These are phyloP conservation scores for Coprinellus micaceus DNA, from an alignment of 768 basidiomycete species.

Conservation along the genomic window DNA sequence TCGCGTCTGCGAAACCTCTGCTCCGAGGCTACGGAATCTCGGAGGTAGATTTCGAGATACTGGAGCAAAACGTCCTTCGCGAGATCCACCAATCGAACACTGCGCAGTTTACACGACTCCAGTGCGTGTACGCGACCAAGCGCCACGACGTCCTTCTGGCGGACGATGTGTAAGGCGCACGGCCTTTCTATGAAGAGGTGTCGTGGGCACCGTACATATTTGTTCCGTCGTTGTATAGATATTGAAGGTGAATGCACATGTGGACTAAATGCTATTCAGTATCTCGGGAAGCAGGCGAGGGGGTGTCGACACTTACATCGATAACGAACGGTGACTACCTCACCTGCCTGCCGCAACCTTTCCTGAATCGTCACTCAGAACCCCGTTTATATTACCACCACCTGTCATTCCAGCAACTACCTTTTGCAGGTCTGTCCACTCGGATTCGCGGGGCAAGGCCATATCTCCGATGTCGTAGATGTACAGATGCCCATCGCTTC, in stretches of 20 bases:
- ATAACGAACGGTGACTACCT: too few species aligned
- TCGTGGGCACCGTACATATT: too few species aligned
- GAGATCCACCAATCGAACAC: slow-evolving; percentile 6
- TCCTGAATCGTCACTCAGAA: slow-evolving; percentile 27
- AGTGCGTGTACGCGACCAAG: slow-evolving; percentile 7
- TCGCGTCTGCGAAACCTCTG: slow-evolving; percentile 69
- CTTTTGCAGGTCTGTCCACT: slow-evolving; percentile 93
- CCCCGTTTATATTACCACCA: slow-evolving; percentile 47
- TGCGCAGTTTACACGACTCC: slow-evolving; percentile 4
- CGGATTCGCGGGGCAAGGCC: slow-evolving; percentile 81
- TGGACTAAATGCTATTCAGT: too few species aligned
- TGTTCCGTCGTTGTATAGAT: too few species aligned
- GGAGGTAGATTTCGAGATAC: slow-evolving; percentile 20
- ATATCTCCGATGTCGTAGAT: slow-evolving; percentile 94
- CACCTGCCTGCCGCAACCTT: slow-evolving; percentile 31
- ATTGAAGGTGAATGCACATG: too few species aligned
- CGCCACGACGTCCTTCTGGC: background rate
- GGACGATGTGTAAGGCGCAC: too few species aligned
- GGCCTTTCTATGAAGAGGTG: too few species aligned
- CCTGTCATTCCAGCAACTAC: slow-evolving; percentile 72
- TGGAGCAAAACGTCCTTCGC: slow-evolving; percentile 5
- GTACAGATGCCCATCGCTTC: slow-evolving; percentile 89
- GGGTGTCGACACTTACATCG: too few species aligned
- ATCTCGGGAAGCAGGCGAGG: too few species aligned
- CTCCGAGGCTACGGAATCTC: slow-evolving; percentile 61